Evolutionary conservation across 306 rosid species (phyloP).

Genomic region (Acacia crassicarpa): DNA sequence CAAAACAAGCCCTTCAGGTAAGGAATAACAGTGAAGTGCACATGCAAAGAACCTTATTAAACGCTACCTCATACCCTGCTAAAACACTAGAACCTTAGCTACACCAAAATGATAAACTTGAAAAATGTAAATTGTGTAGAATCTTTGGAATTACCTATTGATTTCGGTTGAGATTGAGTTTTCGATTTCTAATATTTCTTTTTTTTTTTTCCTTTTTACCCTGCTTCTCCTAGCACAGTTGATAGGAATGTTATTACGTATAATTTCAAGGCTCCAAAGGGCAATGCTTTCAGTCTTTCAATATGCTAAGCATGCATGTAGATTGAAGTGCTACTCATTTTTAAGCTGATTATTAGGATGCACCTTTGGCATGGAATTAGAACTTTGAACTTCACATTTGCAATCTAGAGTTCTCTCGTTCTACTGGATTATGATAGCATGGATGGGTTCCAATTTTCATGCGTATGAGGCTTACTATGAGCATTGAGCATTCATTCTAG

Average conservation of each 20-base stretch:
- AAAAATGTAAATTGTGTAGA: neutral
- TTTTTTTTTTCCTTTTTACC: neutral
- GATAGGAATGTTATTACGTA: neutral
- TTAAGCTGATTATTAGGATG: conserved; percentile 2
- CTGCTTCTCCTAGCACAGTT: neutral
- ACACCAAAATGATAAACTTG: neutral
- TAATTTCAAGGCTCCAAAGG: neutral
- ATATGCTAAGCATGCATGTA: neutral
- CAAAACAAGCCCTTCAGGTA: neutral
- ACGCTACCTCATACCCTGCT: neutral
- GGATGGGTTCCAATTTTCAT: neutral
- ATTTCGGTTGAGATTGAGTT: too few species aligned
- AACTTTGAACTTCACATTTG: neutral
- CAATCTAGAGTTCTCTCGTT: neutral
- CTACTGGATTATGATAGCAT: neutral
- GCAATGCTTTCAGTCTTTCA: neutral
- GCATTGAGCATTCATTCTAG: neutral
- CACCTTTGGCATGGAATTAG: neutral
- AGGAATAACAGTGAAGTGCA: too few species aligned
- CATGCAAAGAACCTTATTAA: neutral
- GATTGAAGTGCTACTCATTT: conserved; percentile 15
- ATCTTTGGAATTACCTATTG: too few species aligned
- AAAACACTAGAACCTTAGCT: neutral
- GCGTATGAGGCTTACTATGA: neutral
- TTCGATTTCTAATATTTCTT: too few species aligned